Base-by-base conservation (phyloP, 306 rosid species). In the Castanea crenata region DNA sequence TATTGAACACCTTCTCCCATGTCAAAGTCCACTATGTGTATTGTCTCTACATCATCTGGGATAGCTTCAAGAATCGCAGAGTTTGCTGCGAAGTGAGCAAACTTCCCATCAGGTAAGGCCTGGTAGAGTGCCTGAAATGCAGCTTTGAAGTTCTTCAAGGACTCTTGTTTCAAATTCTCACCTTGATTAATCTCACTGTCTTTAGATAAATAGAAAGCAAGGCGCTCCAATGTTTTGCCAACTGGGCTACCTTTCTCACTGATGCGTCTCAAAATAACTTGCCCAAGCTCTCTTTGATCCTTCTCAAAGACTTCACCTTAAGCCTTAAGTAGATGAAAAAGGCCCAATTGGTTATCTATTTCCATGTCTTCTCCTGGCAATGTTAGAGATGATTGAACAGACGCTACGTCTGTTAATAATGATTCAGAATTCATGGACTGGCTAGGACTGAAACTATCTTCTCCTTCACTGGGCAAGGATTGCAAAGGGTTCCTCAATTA, bases 51-150 rank as follows among this genome's bases (percentile, higher is more conserved):
- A 75, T 88, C 91, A n/a, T 67, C 72, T 0, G 89, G 86, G 3
- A 86, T 51, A 16, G 90, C 82, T n/a, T 83, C 92, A 0, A 90
- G 72, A 62, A 92, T 90, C 2, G 90, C 74, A 0, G 90, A 83
- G 83, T 87, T 81, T 16, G 93, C 89, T 13, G 84, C 75, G 25
- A 72, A 86, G 79, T 92, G 90, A 59, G 92, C 89, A 76, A 89
- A 49, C 74, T 74, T 87, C 5, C 85, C 90, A 34, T 58, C 55
- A 7, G 93, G 92, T 35, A 80, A 44, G 7, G 81, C 87, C 77
- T 89, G 93, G 74, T 80, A 85, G 73, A 88, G 64, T 14, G 80
- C 82, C 64, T 74, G 85, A n/a, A 82, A 74, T 13, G 88, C 82
- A 8, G 59, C 55, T 16, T 61, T 46, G 21, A 69, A 80, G 79